phyloP scores from a whole-genome alignment of 2,329 filamentous ascomycete genomes.

The Botrytis pseudocinerea region DNA sequence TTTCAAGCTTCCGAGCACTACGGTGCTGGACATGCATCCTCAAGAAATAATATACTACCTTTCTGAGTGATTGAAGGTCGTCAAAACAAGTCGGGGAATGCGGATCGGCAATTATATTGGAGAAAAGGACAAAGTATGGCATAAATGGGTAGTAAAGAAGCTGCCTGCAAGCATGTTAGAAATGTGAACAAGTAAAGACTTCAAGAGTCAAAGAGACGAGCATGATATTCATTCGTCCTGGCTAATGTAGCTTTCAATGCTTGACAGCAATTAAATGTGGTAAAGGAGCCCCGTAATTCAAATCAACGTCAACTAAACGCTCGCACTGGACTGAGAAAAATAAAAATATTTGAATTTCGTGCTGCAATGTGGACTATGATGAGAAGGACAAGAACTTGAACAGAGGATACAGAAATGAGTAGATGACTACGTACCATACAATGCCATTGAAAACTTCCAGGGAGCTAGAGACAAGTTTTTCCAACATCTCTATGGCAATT shows the following conservation, averaged over 20 bases:
- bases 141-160: slow-evolving; percentile 30
- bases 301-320: neutral
- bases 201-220: neutral
- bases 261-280: neutral
- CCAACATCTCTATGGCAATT: slow-evolving; percentile 22
- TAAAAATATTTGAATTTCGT: neutral
- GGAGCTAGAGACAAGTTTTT: slow-evolving; percentile 26
- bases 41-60: slow-evolving; percentile 26
- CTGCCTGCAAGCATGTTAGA: slow-evolving; percentile 22
- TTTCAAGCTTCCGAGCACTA: slow-evolving; percentile 24
- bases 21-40: slow-evolving; percentile 26
- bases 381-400: neutral
- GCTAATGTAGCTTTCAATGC: neutral
- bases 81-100: slow-evolving; percentile 20
- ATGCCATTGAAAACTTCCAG: slow-evolving; percentile 28
- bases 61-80: slow-evolving; percentile 22
- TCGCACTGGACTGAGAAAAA: neutral
- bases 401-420: neutral
- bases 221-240: neutral
- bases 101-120: slow-evolving; percentile 26
- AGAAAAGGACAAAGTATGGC: slow-evolving; percentile 27
- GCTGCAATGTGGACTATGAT: neutral
- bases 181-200: neutral
- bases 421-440: slow-evolving; percentile 24
- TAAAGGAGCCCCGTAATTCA: neutral